Base-by-base conservation (phyloP, 768 basidiomycete species). In the Boletus coccyginus region DNA sequence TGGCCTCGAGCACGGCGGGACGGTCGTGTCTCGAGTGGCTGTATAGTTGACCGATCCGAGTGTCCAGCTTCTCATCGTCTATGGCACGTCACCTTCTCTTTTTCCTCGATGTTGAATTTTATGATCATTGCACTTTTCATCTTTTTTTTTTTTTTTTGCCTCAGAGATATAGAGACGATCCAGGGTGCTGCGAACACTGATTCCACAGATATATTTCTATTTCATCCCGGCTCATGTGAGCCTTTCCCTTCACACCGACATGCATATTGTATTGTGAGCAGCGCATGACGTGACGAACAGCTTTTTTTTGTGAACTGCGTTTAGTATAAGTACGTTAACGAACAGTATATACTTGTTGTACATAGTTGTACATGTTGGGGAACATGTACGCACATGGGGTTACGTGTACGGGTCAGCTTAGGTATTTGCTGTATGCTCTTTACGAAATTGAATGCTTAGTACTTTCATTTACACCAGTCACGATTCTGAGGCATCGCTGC, bases 11-110 rank as follows among this genome's bases (percentile, higher is more conserved):
- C 48, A 62, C 19, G 72, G 74, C 11, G 73, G 73, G 42, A 73
- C 73, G 12, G 51, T 73, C n/a, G 70, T 75, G 36, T 74, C 74
- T 31, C 70, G 71, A 24, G 68, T 73, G 33, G 72, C 60, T n/a
- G 62, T 62, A 17, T 73, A 65, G 43, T 44, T 44, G 9, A 41
- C 17, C n/a, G 39, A 32, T 16, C 38, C n/a, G 10, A 7, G 32
- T 13, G 50, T 21, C 19, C 29, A 36, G 7, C 16, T 24, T 49
- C 24, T n/a, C 12, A 13, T 39, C 16, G 17, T 31, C 46, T 21
- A 27, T 33, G 52, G 36, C 59, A n/a, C 24, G 41, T 27, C 44
- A 42, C 40, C 31, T 47, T 32, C 7, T 39, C 14, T 14, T n/a
- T 35, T n/a, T 35, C n/a, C 14, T 19, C 8, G 46, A 9, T 7